A percentile compares a stretch with the other conserved stretches of the same genome.
phyloP scores from a whole-genome alignment of 1,284 basidiomycete species.

The Malassezia nana region DNA sequence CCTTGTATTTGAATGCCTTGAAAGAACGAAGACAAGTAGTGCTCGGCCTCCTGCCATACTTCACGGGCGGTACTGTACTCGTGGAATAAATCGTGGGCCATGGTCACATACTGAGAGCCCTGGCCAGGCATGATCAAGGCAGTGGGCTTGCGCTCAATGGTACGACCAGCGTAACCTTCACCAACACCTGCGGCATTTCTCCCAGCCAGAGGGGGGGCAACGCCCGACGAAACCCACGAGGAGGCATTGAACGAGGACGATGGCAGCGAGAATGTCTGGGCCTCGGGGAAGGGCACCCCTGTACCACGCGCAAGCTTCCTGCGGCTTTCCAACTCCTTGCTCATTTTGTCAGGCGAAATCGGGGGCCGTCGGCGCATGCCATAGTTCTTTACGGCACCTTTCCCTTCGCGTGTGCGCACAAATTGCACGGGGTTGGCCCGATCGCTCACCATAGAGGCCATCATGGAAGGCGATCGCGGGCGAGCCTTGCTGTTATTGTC shows the following conservation, averaged over 20 bases:
- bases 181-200: slow-evolving; percentile 23
- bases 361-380: slow-evolving; percentile 13
- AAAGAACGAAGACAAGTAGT: slow-evolving; percentile 30
- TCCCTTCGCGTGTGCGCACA: slow-evolving; percentile 34
- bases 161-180: slow-evolving; percentile 21
- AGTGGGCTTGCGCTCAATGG: slow-evolving; percentile 31
- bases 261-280: slow-evolving; percentile 41
- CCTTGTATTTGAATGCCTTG: slow-evolving; percentile 21
- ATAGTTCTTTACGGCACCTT: slow-evolving; percentile 35
- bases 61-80: slow-evolving; percentile 32
- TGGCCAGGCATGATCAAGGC: slow-evolving; percentile 44
- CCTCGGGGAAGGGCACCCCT: slow-evolving; percentile 33
- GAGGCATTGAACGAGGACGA: slow-evolving; percentile 42
- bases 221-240: slow-evolving; percentile 31
- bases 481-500: not conserved
- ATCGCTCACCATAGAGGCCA: slow-evolving; percentile 8
- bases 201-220: slow-evolving; percentile 25
- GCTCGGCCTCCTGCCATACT: slow-evolving; percentile 42
- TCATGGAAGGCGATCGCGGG: not conserved
- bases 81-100: slow-evolving; percentile 43
- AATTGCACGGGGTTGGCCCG: slow-evolving; percentile 7
- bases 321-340: not conserved
- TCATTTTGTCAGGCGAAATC: not conserved
- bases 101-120: slow-evolving; percentile 45
- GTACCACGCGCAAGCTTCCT: not conserved